These are phyloP conservation scores for Erythrobasidium yunnanense DNA, from an alignment of 768 basidiomycete genomes.

Conservation along the genomic window DNA sequence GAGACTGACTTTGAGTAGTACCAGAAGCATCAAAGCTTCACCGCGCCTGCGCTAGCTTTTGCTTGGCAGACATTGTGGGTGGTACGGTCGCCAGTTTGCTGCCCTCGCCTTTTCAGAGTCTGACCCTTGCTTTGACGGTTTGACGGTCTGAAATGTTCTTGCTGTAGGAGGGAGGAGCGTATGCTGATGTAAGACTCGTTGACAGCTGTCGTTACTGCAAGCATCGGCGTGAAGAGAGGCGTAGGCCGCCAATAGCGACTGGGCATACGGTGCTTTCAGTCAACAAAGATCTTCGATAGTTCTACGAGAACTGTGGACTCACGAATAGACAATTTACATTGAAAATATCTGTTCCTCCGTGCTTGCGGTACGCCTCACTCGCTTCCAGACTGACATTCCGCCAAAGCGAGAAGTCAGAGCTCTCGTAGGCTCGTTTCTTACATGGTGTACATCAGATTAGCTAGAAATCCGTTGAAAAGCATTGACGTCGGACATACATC, in stretches of 20 bases:
- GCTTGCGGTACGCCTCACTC: not conserved
- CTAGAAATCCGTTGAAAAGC: too few relatives aligned
- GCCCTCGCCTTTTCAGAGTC: too few relatives aligned
- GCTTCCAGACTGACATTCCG: not conserved
- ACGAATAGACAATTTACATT: not conserved
- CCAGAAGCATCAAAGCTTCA: too few relatives aligned
- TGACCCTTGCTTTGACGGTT: not conserved
- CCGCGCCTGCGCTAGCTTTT: too few relatives aligned
- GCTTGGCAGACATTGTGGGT: not conserved
- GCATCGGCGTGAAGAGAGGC: not conserved
- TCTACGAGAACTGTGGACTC: not conserved
- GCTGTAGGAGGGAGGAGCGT: slow-evolving; percentile 6
- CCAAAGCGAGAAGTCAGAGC: not conserved
- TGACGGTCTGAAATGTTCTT: not conserved
- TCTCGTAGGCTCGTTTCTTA: not conserved
- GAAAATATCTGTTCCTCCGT: not conserved
- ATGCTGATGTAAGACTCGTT: not conserved
- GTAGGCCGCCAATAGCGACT: not conserved
- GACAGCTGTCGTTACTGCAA: not conserved
- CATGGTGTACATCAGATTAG: too few relatives aligned
- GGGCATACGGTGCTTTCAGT: not conserved
- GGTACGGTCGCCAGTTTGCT: not conserved
- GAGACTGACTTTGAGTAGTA: too few relatives aligned
- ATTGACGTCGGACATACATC: not conserved
- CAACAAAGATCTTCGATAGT: not conserved